Evolutionary conservation across 257 asterid genomes (phyloP).

Genomic region (Paulownia fortunei): DNA sequence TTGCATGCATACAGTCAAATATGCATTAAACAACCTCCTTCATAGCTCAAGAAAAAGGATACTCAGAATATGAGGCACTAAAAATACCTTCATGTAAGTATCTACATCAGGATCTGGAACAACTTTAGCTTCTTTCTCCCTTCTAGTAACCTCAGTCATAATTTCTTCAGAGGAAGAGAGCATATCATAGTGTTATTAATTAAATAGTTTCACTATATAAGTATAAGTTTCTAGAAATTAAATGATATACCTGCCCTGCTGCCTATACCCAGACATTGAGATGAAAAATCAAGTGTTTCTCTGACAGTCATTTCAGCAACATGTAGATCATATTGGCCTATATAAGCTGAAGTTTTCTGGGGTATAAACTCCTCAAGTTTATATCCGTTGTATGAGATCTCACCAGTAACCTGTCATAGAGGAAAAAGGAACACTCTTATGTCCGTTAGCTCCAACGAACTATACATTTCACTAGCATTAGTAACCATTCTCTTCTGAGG

Average conservation of each 20-base stretch:
- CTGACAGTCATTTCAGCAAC: slow-evolving; percentile 71
- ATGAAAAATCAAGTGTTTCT: slow-evolving; percentile 66
- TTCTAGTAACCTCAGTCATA: slow-evolving; percentile 54
- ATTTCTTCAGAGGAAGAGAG: slow-evolving; percentile 41
- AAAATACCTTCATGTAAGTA: slow-evolving; percentile 69
- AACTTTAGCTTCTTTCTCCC: slow-evolving; percentile 62
- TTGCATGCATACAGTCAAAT: neutral
- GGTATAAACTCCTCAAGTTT: slow-evolving; percentile 62
- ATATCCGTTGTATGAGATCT: slow-evolving; percentile 62
- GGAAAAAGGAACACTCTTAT: neutral
- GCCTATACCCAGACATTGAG: slow-evolving; percentile 67
- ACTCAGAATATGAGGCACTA: neutral
- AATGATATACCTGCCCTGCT: slow-evolving; percentile 58
- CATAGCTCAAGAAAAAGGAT: neutral
- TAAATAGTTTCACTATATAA: neutral
- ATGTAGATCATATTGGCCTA: slow-evolving; percentile 65
- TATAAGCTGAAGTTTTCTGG: slow-evolving; percentile 67
- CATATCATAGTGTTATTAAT: neutral
- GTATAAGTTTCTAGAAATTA: neutral
- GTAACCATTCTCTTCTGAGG: neutral
- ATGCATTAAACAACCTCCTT: neutral
- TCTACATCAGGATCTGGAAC: slow-evolving; percentile 69
- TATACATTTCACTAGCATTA: neutral
- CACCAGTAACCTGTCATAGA: slow-evolving; percentile 52
- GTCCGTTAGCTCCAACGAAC: neutral